Conservation (phyloP, 2,329 filamentous ascomycete genomes). For the Aspergillus sergii region DNA sequence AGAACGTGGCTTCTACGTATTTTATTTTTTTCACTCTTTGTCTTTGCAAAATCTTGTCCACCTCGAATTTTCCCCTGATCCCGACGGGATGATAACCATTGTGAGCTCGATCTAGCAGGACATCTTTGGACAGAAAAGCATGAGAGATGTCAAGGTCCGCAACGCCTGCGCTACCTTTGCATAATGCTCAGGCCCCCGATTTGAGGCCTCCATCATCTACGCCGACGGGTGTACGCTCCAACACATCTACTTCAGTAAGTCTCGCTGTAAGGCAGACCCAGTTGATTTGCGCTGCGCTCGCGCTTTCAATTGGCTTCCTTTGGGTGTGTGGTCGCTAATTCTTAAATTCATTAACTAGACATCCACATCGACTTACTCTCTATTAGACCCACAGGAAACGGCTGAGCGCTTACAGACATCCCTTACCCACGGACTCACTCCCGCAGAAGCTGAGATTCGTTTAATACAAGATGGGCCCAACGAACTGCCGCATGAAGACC, state of each 20-base stretch:
- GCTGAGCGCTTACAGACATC: slow-evolving; percentile 79
- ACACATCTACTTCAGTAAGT: slow-evolving; percentile 39
- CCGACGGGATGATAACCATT: slow-evolving; percentile 32
- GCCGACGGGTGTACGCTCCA: slow-evolving; percentile 30
- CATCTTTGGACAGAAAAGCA: slow-evolving; percentile 29
- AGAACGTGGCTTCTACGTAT: slow-evolving; percentile 25
- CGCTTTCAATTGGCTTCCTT: background rate
- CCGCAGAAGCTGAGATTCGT: slow-evolving; percentile 77
- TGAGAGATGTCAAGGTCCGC: slow-evolving; percentile 66
- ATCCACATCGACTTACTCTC: slow-evolving; percentile 56
- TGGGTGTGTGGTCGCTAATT: slow-evolving; percentile 7
- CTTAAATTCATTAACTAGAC: slow-evolving; percentile 29
- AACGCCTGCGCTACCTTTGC: slow-evolving; percentile 60
- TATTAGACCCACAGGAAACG: slow-evolving; percentile 76
- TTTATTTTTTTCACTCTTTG: background rate
- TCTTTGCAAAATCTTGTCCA: background rate
- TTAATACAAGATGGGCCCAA: slow-evolving; percentile 84
- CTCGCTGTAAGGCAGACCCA: background rate
- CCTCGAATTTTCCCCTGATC: slow-evolving; percentile 3
- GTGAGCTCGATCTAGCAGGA: slow-evolving; percentile 19
- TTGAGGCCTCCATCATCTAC: slow-evolving; percentile 34
- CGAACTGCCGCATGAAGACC: slow-evolving; percentile 90
- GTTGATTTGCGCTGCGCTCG: background rate
- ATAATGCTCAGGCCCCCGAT: slow-evolving; percentile 49
- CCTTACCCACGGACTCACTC: slow-evolving; percentile 77